phyloP scores from a whole-genome alignment of 179 eudicot genomes.

The Vitellaria paradoxa region DNA sequence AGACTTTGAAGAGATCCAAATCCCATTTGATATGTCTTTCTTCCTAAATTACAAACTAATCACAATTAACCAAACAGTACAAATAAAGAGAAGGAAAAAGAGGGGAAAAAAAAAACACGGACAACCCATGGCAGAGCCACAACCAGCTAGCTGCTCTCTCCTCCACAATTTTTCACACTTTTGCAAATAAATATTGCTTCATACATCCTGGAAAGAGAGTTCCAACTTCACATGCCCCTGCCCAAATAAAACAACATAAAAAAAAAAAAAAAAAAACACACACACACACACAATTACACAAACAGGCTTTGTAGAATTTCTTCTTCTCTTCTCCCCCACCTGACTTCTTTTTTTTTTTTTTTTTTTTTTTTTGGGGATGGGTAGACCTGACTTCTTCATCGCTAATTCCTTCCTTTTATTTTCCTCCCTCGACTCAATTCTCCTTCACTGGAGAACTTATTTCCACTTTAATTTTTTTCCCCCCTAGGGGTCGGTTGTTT shows the following conservation, averaged over 20 bases:
- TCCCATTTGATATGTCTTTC: not conserved
- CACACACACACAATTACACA: too few relatives aligned
- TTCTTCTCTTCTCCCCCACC: too few relatives aligned
- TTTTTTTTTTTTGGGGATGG: too few relatives aligned
- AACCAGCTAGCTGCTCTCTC: not conserved
- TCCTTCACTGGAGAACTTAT: conserved; percentile 1
- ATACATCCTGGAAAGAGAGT: not conserved
- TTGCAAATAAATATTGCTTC: not conserved
- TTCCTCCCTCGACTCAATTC: not conserved
- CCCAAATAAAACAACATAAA: not conserved
- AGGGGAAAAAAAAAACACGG: not conserved
- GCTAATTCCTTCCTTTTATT: not conserved
- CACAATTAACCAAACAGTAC: not conserved
- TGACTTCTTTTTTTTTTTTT: too few relatives aligned
- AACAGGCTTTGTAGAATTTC: too few relatives aligned
- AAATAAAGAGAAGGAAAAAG: not conserved
- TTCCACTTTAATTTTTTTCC: not conserved
- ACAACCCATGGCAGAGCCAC: not conserved
- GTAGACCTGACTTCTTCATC: too few relatives aligned
- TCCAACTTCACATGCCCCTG: conserved; percentile 7
- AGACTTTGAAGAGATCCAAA: not conserved
- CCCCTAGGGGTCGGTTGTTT: not conserved
- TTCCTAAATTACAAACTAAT: conserved; percentile 15
- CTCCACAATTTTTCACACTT: not conserved
- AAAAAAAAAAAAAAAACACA: not conserved